Conservation (phyloP, 1,284 basidiomycete genomes). For the Malassezia obtusa region DNA sequence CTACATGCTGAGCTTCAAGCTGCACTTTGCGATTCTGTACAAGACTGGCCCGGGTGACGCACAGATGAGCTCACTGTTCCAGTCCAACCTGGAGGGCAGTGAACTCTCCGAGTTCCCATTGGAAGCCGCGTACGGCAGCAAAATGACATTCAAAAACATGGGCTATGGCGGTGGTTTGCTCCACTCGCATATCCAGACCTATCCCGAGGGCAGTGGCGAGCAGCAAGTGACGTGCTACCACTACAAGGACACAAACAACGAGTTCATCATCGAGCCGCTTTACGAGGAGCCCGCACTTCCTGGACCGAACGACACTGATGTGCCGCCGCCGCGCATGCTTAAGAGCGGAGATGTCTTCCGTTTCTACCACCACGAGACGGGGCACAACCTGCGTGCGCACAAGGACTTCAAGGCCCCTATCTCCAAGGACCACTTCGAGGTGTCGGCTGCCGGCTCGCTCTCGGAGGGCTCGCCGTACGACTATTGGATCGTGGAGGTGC, state of each 20-base stretch:
- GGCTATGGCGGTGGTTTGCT: conserved; percentile 92
- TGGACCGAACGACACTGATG: conserved; percentile 19
- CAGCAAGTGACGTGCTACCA: conserved; percentile 99
- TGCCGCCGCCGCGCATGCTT: conserved; percentile 55
- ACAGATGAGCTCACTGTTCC: conserved; percentile 97
- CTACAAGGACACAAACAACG: conserved; percentile 96
- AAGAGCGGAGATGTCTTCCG: conserved; percentile 69
- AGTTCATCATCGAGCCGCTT: conserved; percentile 70
- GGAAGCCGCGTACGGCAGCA: conserved; percentile 81
- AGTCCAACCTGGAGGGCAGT: conserved; percentile 89
- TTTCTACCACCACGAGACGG: conserved; percentile 69
- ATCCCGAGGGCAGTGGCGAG: conserved; percentile 80
- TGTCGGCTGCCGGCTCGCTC: conserved; percentile 86
- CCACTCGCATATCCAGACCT: conserved; percentile 91
- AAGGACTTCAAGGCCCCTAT: conserved; percentile 68
- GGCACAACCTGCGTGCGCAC: conserved; percentile 88
- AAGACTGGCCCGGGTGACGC: conserved; percentile 91
- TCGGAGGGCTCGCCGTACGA: conserved; percentile 75
- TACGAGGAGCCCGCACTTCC: conserved; percentile 57
- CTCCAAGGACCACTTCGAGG: conserved; percentile 80
- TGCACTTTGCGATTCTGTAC: conserved; percentile 88
- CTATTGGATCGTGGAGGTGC: conserved; percentile 85
- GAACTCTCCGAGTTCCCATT: conserved; percentile 61
- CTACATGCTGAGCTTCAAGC: conserved; percentile 88
- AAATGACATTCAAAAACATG: conserved; percentile 89